Conservation (phyloP, 2,329 filamentous ascomycete genomes). For the Colletotrichum falcatum region DNA sequence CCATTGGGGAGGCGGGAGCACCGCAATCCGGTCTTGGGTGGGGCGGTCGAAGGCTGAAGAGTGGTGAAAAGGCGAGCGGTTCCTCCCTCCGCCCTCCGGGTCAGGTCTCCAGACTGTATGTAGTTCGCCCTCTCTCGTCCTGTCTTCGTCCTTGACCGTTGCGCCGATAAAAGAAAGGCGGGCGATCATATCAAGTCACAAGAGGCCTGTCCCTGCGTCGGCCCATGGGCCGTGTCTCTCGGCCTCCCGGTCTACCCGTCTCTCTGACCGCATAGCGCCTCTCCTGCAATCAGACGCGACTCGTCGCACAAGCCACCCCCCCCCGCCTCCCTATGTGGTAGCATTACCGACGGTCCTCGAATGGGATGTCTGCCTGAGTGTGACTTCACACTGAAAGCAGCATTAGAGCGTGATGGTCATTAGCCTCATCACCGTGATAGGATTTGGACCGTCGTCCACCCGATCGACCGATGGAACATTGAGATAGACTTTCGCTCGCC, state of each 20-base stretch:
- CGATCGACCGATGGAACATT: constrained; percentile 27
- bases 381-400: constrained; percentile 35
- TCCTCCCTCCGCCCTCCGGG: constrained; percentile 1
- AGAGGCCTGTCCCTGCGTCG: constrained; percentile 24
- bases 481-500: constrained; percentile 20
- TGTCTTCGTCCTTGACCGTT: constrained; percentile 6
- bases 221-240: constrained; percentile 19
- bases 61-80: constrained; percentile 34
- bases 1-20: constrained; percentile 30
- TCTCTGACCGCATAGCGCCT: constrained; percentile 30
- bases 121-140: constrained; percentile 18
- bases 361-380: constrained; percentile 34
- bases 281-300: constrained; percentile 37
- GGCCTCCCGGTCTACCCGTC: neutral
- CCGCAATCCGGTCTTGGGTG: neutral
- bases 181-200: constrained; percentile 1
- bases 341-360: constrained; percentile 32
- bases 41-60: neutral
- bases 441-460: neutral
- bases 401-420: constrained; percentile 36
- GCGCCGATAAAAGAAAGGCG: constrained; percentile 17
- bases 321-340: neutral
- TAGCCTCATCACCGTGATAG: constrained; percentile 34
- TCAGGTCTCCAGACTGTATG: constrained; percentile 1
- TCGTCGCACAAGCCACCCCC: constrained; percentile 17